Evolutionary conservation across 1,284 basidiomycete genomes (phyloP).

Genomic region (Thecaphora frezii): DNA sequence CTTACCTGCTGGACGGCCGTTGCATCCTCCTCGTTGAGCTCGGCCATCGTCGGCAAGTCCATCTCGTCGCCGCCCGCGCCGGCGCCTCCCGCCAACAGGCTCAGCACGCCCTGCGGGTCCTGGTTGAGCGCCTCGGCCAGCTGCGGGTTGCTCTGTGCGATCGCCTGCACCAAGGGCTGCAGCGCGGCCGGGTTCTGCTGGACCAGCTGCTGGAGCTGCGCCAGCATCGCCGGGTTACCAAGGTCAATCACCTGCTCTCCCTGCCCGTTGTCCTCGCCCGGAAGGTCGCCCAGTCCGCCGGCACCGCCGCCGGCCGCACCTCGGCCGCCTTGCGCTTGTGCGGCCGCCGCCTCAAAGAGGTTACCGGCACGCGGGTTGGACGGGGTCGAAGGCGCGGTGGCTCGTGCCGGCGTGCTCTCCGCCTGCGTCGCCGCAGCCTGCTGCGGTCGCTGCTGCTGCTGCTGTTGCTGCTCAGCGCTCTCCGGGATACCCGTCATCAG

Average conservation of each 20-base stretch:
- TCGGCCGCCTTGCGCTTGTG: slow-evolving; percentile 38
- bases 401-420: slow-evolving; percentile 79
- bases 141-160: slow-evolving; percentile 56
- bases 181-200: slow-evolving; percentile 56
- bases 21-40: slow-evolving; percentile 48
- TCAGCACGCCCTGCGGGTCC: slow-evolving; percentile 54
- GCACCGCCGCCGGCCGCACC: slow-evolving; percentile 13
- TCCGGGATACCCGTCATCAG: slow-evolving; percentile 70
- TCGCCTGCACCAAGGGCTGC: slow-evolving; percentile 54
- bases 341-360: slow-evolving; percentile 60
- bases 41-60: slow-evolving; percentile 41
- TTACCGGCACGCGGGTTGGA: slow-evolving; percentile 50
- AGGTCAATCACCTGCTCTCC: slow-evolving; percentile 54
- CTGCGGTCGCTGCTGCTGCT: slow-evolving; percentile 58
- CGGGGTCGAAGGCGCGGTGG: slow-evolving; percentile 64
- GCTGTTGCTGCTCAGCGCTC: slow-evolving; percentile 3
- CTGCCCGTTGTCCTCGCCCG: slow-evolving; percentile 47
- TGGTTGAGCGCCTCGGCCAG: slow-evolving; percentile 53
- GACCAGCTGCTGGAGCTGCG: slow-evolving; percentile 51
- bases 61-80: slow-evolving; percentile 44
- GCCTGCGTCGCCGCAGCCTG: slow-evolving; percentile 57
- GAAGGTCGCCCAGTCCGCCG: slow-evolving; percentile 23
- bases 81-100: slow-evolving; percentile 44
- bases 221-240: slow-evolving; percentile 55
- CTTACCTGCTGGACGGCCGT: slow-evolving; percentile 43